These are phyloP conservation scores for Chaetoscypha palmicola DNA, from an alignment of 2,329 filamentous ascomycete genomes.

Conservation along the genomic window DNA sequence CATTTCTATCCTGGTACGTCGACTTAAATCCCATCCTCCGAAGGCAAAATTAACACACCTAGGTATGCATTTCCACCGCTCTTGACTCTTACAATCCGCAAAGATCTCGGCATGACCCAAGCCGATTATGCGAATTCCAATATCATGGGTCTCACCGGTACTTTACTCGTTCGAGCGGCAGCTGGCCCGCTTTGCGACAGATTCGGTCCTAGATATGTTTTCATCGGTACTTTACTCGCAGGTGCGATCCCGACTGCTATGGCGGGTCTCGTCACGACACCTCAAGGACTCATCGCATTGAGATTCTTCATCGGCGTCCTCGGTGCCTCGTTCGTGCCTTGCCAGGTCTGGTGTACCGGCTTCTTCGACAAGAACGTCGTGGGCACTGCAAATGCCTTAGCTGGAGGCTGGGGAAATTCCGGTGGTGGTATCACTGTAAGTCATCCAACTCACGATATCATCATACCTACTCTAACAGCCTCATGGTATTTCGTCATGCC, in stretches of 20 bases:
- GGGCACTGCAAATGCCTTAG: slow-evolving; percentile 79
- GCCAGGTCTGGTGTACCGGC: slow-evolving; percentile 83
- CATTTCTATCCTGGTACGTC: slow-evolving; percentile 77
- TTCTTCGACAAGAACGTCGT: slow-evolving; percentile 90
- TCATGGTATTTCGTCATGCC: slow-evolving; percentile 76
- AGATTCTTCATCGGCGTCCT: slow-evolving; percentile 76
- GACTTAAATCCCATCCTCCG: slow-evolving; percentile 40
- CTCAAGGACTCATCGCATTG: slow-evolving; percentile 56
- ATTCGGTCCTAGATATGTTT: slow-evolving; percentile 72
- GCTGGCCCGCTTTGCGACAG: slow-evolving; percentile 77
- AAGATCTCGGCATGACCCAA: slow-evolving; percentile 63
- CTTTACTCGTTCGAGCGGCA: slow-evolving; percentile 64
- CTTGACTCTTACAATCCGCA: slow-evolving; percentile 58
- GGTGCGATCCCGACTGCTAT: slow-evolving; percentile 75
- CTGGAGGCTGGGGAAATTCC: slow-evolving; percentile 76
- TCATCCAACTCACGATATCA: slow-evolving; percentile 56
- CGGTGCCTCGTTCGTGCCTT: slow-evolving; percentile 70
- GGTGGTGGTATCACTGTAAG: slow-evolving; percentile 68
- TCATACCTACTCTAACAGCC: not conserved
- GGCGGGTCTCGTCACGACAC: slow-evolving; percentile 65
- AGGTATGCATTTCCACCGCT: slow-evolving; percentile 83
- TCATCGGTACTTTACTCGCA: slow-evolving; percentile 61
- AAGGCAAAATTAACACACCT: slow-evolving; percentile 39
- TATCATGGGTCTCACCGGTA: slow-evolving; percentile 68
- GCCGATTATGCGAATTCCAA: slow-evolving; percentile 78